Percentiles rank a stretch among this genome's conserved stretches.
phyloP scores from a whole-genome alignment of 345 rosid species.

The Atalantia buxifolia region DNA sequence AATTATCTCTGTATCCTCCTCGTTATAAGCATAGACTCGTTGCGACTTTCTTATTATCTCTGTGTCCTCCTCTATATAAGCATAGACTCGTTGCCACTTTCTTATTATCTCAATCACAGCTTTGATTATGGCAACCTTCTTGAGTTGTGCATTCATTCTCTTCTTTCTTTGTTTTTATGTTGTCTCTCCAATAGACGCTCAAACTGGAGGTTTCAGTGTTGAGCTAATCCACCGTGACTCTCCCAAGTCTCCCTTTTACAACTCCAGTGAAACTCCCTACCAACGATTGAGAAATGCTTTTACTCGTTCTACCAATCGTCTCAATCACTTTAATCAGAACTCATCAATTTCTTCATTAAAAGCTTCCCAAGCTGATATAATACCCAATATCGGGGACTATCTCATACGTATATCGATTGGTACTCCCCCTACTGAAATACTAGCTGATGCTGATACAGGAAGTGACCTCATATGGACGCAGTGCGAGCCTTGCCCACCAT shows the following conservation, averaged over 20 bases:
- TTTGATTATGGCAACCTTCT: background rate
- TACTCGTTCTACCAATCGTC: conserved; percentile 17
- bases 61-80: background rate
- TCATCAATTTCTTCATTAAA: background rate
- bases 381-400: background rate
- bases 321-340: background rate
- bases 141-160: background rate
- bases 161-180: background rate
- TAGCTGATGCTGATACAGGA: conserved; percentile 16
- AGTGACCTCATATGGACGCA: conserved; percentile 37
- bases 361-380: background rate
- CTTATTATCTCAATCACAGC: background rate
- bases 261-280: conserved; percentile 10
- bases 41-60: too few relatives aligned
- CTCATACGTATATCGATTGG: conserved; percentile 26
- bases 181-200: background rate
- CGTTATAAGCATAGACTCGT: background rate
- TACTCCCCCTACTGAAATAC: conserved; percentile 8
- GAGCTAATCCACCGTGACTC: conserved; percentile 34
- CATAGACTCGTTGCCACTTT: background rate
- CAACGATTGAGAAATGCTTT: conserved; percentile 8
- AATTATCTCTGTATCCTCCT: background rate
- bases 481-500: conserved; percentile 25
- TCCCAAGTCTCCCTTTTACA: conserved; percentile 24
- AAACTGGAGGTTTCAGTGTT: conserved; percentile 16